Percentiles rank a stretch among this genome's conserved stretches.
Evolutionary conservation across 2,329 filamentous ascomycete genomes (phyloP).

Genomic region (Tolypocladium cylindrosporum): DNA sequence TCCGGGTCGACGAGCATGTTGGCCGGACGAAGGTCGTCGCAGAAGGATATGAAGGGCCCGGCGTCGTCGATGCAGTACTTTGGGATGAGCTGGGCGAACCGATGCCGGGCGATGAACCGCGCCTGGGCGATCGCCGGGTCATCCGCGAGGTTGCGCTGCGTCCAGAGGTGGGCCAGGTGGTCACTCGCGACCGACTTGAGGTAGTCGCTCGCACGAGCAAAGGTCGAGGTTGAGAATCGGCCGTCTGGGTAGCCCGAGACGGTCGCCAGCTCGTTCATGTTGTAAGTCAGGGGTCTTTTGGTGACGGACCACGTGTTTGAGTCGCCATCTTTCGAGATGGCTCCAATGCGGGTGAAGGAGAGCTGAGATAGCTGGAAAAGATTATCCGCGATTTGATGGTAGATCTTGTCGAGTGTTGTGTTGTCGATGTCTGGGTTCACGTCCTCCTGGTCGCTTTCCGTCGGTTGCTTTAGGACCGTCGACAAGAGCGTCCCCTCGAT

Average conservation of each 20-base stretch:
- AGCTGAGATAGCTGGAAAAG: not conserved
- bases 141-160: constrained; percentile 20
- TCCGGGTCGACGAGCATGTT: constrained; percentile 28
- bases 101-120: constrained; percentile 22
- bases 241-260: constrained; percentile 19
- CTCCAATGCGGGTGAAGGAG: not conserved
- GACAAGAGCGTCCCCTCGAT: constrained; percentile 2
- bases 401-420: not conserved
- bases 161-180: constrained; percentile 15
- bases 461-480: no score
- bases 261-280: constrained; percentile 26
- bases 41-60: constrained; percentile 27
- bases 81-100: constrained; percentile 11
- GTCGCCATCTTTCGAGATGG: not conserved
- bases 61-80: constrained; percentile 11
- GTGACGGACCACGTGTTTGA: not conserved
- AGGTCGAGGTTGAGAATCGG: constrained; percentile 17
- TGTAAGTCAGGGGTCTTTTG: constrained; percentile 1
- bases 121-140: constrained; percentile 14
- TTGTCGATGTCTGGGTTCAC: not conserved
- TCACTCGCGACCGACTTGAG: constrained; percentile 15
- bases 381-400: not conserved
- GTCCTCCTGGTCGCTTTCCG: no score
- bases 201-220: constrained; percentile 20
- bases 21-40: constrained; percentile 24